Evolutionary conservation across 129 eudicot species (phyloP).

Genomic region (Tagetes erecta): DNA sequence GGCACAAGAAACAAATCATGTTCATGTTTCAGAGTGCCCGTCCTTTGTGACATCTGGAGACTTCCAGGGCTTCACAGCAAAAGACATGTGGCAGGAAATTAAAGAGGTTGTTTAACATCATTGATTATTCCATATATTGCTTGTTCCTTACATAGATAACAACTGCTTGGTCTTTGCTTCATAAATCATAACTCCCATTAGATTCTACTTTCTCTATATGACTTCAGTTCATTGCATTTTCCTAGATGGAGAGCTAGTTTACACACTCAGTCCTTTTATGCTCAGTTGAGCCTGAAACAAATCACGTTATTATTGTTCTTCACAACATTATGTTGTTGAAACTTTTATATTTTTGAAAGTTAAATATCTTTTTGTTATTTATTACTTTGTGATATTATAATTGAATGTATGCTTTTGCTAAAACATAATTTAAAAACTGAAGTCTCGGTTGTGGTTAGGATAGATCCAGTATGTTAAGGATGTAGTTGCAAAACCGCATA

Average conservation of each 20-base stretch:
- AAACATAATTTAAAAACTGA: too few relatives aligned
- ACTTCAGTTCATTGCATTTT: background rate
- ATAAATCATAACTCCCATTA: background rate
- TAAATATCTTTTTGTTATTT: background rate
- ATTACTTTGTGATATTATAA: background rate
- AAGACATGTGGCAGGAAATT: slow-evolving; percentile 84
- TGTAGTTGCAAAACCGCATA: too few relatives aligned
- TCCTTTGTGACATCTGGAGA: slow-evolving; percentile 79
- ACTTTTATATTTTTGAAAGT: background rate
- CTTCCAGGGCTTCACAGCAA: slow-evolving; percentile 74
- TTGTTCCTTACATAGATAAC: background rate
- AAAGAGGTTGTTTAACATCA: slow-evolving; percentile 68
- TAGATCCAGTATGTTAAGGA: too few relatives aligned
- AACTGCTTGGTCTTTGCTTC: background rate
- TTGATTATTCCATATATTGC: slow-evolving; percentile 6
- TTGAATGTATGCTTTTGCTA: background rate
- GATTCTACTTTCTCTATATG: background rate
- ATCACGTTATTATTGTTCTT: background rate
- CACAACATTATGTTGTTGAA: background rate
- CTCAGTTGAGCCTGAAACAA: background rate
- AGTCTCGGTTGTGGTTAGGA: too few relatives aligned
- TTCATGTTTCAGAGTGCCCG: slow-evolving; percentile 83
- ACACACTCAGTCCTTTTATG: background rate
- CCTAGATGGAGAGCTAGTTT: background rate
- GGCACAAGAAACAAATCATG: slow-evolving; percentile 72